Conservation (phyloP, 768 basidiomycete species). For the Lentinula edodes region DNA sequence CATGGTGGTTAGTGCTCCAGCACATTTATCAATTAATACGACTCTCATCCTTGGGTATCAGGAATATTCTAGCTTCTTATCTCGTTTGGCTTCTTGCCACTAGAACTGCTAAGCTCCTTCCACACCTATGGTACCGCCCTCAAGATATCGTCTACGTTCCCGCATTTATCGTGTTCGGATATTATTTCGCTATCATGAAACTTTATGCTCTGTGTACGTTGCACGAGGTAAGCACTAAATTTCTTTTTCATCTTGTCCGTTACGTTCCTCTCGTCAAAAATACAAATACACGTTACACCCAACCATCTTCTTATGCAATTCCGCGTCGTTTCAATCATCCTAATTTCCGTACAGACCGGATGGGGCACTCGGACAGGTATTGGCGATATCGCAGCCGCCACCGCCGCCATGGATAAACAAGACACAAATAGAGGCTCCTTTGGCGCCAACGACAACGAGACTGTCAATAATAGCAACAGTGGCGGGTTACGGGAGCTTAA, state of each 20-base stretch:
- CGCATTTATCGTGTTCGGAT: conserved; percentile 85
- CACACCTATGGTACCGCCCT: conserved; percentile 75
- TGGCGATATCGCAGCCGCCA: conserved; percentile 75
- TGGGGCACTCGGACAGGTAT: conserved; percentile 97
- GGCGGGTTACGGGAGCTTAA: background rate
- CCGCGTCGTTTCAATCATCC: background rate
- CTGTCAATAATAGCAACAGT: background rate
- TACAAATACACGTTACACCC: background rate
- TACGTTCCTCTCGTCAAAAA: background rate
- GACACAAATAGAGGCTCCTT: conserved; percentile 13
- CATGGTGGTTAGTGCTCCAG: conserved; percentile 63
- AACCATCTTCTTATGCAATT: background rate
- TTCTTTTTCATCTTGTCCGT: background rate
- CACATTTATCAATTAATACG: background rate
- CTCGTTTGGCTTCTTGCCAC: conserved; percentile 67
- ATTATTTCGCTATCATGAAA: conserved; percentile 95
- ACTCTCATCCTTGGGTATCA: conserved; percentile 20
- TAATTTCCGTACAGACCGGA: conserved; percentile 50
- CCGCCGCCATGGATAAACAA: conserved; percentile 51
- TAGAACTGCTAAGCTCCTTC: conserved; percentile 76
- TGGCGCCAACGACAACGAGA: background rate
- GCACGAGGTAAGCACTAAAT: conserved; percentile 60
- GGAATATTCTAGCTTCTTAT: conserved; percentile 68
- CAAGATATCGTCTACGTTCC: conserved; percentile 77
- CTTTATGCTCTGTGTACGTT: conserved; percentile 85